These are phyloP conservation scores for Limnanthes douglasii DNA, from an alignment of 345 rosid species.

Conservation along the genomic window DNA sequence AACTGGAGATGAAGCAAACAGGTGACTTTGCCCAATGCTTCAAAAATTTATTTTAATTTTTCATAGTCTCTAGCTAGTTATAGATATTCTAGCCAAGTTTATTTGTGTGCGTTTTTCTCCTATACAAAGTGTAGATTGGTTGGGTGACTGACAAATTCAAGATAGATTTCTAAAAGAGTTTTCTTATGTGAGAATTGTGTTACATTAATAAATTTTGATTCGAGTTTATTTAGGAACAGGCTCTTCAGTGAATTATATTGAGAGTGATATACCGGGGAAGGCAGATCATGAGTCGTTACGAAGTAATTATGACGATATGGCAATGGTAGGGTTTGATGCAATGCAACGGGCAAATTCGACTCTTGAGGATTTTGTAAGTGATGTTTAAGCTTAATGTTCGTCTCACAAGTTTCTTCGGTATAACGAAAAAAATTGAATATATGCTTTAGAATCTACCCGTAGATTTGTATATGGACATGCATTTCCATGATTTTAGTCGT, in stretches of 20 bases:
- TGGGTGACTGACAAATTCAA: not conserved
- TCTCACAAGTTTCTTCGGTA: no score
- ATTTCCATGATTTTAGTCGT: slow-evolving; percentile 1
- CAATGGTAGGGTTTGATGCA: slow-evolving; percentile 56
- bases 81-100: no score
- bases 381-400: no score
- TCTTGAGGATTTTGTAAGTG: slow-evolving; percentile 80
- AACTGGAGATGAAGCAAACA: slow-evolving; percentile 5
- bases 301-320: slow-evolving; percentile 12
- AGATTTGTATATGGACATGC: not conserved
- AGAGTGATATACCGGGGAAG: slow-evolving; percentile 6
- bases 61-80: no score
- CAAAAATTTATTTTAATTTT: no score
- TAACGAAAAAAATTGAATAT: no score
- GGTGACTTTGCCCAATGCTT: slow-evolving; percentile 2
- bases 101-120: no score
- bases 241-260: slow-evolving; percentile 6
- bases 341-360: slow-evolving; percentile 92
- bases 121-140: not conserved
- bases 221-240: slow-evolving; percentile 11
- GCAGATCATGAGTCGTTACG: not conserved
- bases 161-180: no score
- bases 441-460: not conserved
- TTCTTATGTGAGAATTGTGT: not conserved
- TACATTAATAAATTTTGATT: not conserved